Evolutionary conservation across 1,284 basidiomycete genomes (phyloP), one percentile per base, ranked within the genome.

Genomic region (Apiotrichum siamense): DNA sequence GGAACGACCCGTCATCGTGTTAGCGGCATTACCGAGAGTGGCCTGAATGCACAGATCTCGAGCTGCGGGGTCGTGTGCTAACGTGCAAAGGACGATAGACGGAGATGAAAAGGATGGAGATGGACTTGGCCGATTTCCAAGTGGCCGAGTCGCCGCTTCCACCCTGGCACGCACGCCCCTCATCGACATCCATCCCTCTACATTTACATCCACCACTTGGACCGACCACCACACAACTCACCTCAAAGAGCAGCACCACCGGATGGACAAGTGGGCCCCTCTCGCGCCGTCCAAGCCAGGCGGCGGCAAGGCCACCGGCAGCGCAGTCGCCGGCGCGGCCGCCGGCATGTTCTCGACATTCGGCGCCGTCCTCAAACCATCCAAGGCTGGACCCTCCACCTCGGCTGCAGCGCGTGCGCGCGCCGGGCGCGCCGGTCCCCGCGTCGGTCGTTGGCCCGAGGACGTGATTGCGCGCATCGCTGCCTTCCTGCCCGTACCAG

Each of bases 361-460:
- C 51, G 59, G 66, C 25, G 61, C 67, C 2, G 63, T 72, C 13
- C 64, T 74, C 42, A 72, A 70, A 46, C 69, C 66, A 1, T 58
- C 60, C 33, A 90, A 89, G 70, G 72, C 70, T n/a, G 52, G 52
- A 0, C 43, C 56, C 2, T 51, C 52, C 7, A 54, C 49, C 9
- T 46, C 37, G 12, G 55, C 55, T 12, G 50, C 59, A 5, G 52
- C 59, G 3, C 50, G 59, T n/a, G 62, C 50, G 7, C 44, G 62
- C 7, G 51, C 58, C 1, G 48, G 47, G 6, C 53, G 60, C 17
- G 33, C 59, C 31, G 76, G 78, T 1, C 65, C 64, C 38, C 77
- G 81, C 54, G 80, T 93, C 47, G 91, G 91, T 10, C 80, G 81
- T 26, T 81, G 93, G 25, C 88, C 91, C 11, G 78, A 81, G 37